A percentile compares a stretch with the other conserved stretches of the same genome.
These are phyloP conservation scores for Entomortierella chlamydospora DNA, from an alignment of 192 early-diverging fungal genomes.

Conservation along the genomic window DNA sequence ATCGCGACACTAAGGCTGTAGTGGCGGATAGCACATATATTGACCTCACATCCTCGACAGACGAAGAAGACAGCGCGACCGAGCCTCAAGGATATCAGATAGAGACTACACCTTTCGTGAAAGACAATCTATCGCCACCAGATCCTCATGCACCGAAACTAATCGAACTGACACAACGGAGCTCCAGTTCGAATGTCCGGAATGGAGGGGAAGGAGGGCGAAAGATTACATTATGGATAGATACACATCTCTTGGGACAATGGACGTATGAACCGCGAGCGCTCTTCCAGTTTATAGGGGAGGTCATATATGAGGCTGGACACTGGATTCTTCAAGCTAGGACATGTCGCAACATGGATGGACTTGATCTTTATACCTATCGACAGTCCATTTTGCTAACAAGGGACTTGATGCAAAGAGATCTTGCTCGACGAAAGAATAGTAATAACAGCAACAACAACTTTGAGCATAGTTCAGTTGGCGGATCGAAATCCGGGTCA, in stretches of 20 bases:
- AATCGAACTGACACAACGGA: background rate
- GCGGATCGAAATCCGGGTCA: no score
- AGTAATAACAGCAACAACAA: no score
- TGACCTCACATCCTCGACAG: constrained; percentile 20
- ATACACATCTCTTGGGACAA: constrained; percentile 9
- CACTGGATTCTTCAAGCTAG: constrained; percentile 27
- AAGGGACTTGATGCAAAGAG: constrained; percentile 1
- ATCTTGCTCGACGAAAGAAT: background rate
- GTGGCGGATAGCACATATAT: background rate
- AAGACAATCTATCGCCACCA: background rate
- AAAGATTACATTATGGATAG: constrained; percentile 21
- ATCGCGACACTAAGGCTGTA: background rate
- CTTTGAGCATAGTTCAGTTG: background rate
- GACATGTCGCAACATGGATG: constrained; percentile 23
- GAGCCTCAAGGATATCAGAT: background rate
- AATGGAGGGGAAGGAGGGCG: background rate
- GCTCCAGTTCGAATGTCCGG: background rate
- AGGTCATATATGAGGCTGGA: constrained; percentile 11
- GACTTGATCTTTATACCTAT: constrained; percentile 29
- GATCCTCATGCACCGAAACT: background rate
- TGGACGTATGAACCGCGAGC: constrained; percentile 1
- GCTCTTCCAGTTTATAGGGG: constrained; percentile 30
- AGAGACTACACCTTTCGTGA: background rate
- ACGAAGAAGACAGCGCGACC: constrained; percentile 8
- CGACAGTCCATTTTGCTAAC: constrained; percentile 25